phyloP scores from a whole-genome alignment of 2,329 filamentous ascomycete genomes.

The Penicillium expansum region DNA sequence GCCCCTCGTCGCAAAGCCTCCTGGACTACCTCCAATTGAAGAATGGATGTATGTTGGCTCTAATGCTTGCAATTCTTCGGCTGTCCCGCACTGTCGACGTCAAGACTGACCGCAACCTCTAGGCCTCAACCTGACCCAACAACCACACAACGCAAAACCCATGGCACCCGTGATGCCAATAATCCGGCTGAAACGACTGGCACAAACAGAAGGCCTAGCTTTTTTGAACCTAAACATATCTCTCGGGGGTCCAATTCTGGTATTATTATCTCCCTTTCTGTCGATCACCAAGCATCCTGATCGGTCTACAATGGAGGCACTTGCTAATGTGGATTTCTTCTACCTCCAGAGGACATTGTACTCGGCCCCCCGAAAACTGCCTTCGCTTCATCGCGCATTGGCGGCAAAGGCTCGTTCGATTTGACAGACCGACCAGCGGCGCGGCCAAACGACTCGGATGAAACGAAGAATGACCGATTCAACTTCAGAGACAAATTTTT shows the following conservation, averaged over 20 bases:
- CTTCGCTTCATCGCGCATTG: slow-evolving; percentile 70
- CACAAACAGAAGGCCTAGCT: slow-evolving; percentile 37
- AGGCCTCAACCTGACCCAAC: slow-evolving; percentile 45
- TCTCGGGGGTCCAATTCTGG: slow-evolving; percentile 51
- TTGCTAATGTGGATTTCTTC: slow-evolving; percentile 15
- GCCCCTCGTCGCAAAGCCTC: slow-evolving; percentile 77
- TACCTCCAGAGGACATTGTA: slow-evolving; percentile 69
- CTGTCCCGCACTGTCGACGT: slow-evolving; percentile 7
- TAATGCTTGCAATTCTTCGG: slow-evolving; percentile 7
- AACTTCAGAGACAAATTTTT: slow-evolving; percentile 53
- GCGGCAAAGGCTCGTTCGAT: slow-evolving; percentile 48
- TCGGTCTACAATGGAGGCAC: neutral
- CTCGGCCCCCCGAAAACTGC: slow-evolving; percentile 79
- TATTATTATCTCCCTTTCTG: slow-evolving; percentile 33
- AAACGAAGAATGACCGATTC: slow-evolving; percentile 59
- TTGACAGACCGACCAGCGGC: slow-evolving; percentile 44
- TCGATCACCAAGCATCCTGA: neutral
- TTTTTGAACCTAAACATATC: slow-evolving; percentile 46
- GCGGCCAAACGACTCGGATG: slow-evolving; percentile 55
- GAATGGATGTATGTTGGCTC: slow-evolving; percentile 80
- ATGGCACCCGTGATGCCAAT: slow-evolving; percentile 36
- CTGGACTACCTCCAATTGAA: slow-evolving; percentile 75
- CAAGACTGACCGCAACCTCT: slow-evolving; percentile 23
- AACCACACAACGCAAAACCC: slow-evolving; percentile 37
- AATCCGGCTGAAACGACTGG: slow-evolving; percentile 35